Conservation (phyloP, 495 filamentous ascomycete genomes). For the Annulohypoxylon nitens region DNA sequence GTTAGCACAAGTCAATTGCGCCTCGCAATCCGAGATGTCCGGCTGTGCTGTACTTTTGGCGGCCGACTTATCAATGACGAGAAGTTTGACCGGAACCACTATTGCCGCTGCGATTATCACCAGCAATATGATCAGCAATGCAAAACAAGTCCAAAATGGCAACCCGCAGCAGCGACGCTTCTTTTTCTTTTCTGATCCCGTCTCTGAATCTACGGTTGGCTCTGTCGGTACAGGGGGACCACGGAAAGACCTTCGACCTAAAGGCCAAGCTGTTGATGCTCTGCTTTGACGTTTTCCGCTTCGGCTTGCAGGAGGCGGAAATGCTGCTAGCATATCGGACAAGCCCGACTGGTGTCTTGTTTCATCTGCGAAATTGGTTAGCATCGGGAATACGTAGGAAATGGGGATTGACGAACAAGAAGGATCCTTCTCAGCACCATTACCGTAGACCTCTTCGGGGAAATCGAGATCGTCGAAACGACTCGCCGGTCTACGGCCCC, state of each 20-base stretch:
- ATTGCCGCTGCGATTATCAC: constrained; percentile 87
- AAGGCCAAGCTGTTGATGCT: constrained; percentile 58
- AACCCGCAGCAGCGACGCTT: constrained; percentile 77
- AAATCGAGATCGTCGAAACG: constrained; percentile 68
- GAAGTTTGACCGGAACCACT: constrained; percentile 85
- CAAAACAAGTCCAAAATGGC: constrained; percentile 81
- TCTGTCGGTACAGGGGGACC: constrained; percentile 32
- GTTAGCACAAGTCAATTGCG: constrained; percentile 74
- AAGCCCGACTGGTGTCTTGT: constrained; percentile 71
- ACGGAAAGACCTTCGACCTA: constrained; percentile 51
- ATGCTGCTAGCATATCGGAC: constrained; percentile 91
- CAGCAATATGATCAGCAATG: constrained; percentile 75
- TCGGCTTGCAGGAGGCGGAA: constrained; percentile 82
- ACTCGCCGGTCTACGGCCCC: constrained; percentile 82
- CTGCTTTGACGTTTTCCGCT: constrained; percentile 58
- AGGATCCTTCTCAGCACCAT: constrained; percentile 55
- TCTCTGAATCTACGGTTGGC: constrained; percentile 30
- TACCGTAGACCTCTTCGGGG: constrained; percentile 51
- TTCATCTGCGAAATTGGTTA: constrained; percentile 55
- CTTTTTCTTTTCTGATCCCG: constrained; percentile 41
- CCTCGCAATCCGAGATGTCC: constrained; percentile 64
- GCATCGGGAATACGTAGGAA: constrained; percentile 16
- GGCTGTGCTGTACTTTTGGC: constrained; percentile 47
- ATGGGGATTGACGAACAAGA: constrained; percentile 50
- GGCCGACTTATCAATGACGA: constrained; percentile 72